Evolutionary conservation across 371 early-diverging fungal species (phyloP), one percentile per base, ranked within the genome.

Genomic region (Parasitella parasitica): DNA sequence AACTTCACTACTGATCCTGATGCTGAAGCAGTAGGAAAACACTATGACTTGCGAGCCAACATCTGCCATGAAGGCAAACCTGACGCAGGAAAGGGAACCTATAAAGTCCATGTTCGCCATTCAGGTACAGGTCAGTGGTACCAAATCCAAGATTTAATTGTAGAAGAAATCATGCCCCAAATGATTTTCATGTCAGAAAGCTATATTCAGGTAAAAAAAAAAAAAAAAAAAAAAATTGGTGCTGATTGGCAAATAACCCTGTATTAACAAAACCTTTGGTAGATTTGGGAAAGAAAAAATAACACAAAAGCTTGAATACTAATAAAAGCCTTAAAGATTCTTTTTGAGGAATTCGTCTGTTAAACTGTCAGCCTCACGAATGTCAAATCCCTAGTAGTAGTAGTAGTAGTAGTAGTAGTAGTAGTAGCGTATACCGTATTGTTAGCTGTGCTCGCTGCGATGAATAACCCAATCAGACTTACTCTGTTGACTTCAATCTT

Each of bases 181-280:
- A 94, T 95, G 94, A 91, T 98, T 41, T 90, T 93, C 60, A 75
- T 98, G 50, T 90, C 93, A 1, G 97, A 97, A 65, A 87, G 93
- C 5, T 98, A 95, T 71, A 88, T 98, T 32, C 97, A 97, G 86
- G 90, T 96, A 70, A 60, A n/a, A n/a, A n/a, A n/a, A n/a, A n/a
- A n/a, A n/a, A n/a, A n/a, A n/a, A n/a, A n/a, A n/a, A n/a, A n/a
- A n/a, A n/a, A 41, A 1, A 34, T 26, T 5, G 2, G 24, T 24
- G n/a, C n/a, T n/a, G n/a, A n/a, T n/a, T n/a, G n/a, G n/a, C n/a
- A n/a, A n/a, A n/a, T n/a, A n/a, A n/a, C n/a, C n/a, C n/a, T n/a
- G n/a, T n/a, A n/a, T n/a, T n/a, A n/a, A n/a, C n/a, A n/a, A n/a
- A n/a, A n/a, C n/a, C 9, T 43, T 15, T 2, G 16, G 9, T 67